A percentile compares a stretch with the other conserved stretches of the same genome.
Conservation (phyloP, 306 rosid genomes). For the Fragaria iinumae region DNA sequence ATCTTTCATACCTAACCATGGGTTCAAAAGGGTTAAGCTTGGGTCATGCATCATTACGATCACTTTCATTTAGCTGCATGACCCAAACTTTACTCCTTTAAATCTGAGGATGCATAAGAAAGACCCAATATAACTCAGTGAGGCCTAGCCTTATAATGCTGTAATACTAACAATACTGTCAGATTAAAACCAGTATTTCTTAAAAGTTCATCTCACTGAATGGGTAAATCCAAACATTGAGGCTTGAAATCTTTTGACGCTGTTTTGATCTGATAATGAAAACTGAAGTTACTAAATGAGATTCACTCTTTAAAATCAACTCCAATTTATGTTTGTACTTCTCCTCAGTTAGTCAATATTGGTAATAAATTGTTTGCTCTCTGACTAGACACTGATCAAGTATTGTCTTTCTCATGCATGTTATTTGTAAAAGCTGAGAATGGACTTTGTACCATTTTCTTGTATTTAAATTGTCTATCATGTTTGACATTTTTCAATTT, state of each 20-base stretch:
- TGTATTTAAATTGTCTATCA: neutral
- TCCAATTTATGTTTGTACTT: neutral
- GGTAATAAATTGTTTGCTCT: neutral
- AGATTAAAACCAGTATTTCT: neutral
- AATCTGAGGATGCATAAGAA: neutral
- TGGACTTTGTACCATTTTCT: neutral
- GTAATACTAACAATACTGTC: constrained; percentile 7
- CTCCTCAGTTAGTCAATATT: neutral
- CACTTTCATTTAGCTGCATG: neutral
- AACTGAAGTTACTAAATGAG: neutral
- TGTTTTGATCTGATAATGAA: neutral
- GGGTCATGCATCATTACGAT: neutral
- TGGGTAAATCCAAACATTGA: neutral
- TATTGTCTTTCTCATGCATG: neutral
- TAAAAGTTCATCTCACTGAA: neutral
- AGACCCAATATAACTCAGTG: neutral
- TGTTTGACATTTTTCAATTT: constrained; percentile 12
- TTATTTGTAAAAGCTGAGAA: neutral
- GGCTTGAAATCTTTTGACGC: neutral
- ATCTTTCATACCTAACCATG: neutral
- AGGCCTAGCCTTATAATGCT: neutral
- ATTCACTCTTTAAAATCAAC: neutral
- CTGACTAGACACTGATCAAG: neutral
- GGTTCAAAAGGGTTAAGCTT: neutral
- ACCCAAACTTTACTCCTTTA: neutral